phyloP scores from a whole-genome alignment of 257 asterid genomes.

The Datura wrightii region DNA sequence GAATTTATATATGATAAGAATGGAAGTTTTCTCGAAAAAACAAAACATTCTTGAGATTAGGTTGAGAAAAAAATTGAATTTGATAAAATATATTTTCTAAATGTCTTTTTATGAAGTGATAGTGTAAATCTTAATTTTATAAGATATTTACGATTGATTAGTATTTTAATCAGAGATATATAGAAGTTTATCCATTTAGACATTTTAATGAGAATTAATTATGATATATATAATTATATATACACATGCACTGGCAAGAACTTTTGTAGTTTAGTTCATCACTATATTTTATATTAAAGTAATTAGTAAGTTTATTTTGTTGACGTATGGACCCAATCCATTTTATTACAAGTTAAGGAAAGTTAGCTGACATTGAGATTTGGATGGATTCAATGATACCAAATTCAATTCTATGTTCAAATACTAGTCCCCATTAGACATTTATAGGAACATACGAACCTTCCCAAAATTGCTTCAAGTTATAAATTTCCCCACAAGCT shows the following conservation, averaged over 20 bases:
- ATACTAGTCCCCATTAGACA: not conserved
- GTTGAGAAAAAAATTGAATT: too few species aligned
- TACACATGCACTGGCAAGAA: too few species aligned
- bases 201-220: not conserved
- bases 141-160: not conserved
- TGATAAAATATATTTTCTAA: not conserved
- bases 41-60: too few species aligned
- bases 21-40: too few species aligned
- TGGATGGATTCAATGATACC: not conserved
- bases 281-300: not conserved
- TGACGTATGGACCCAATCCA: not conserved
- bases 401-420: not conserved
- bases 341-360: not conserved
- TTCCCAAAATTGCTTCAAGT: not conserved
- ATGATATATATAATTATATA: too few species aligned
- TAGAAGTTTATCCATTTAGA: not conserved
- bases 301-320: not conserved
- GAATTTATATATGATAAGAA: too few species aligned
- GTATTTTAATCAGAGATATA: not conserved
- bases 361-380: not conserved
- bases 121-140: not conserved
- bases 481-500: not conserved
- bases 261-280: not conserved
- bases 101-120: not conserved
- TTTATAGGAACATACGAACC: not conserved